Conservation (phyloP, 192 early-diverging fungal genomes). For the Backusella sp. region DNA sequence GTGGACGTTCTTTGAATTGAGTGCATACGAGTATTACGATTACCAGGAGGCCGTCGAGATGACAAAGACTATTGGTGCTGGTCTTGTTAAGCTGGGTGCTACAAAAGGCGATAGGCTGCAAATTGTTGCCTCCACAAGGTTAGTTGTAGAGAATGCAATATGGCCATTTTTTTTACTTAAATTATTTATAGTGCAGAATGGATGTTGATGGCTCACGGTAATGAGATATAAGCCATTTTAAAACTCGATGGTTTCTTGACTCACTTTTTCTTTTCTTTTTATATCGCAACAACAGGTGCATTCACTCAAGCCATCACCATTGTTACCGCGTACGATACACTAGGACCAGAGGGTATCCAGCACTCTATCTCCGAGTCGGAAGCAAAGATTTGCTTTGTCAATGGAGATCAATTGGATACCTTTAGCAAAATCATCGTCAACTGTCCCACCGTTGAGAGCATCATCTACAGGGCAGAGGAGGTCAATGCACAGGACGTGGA, state of each 20-base stretch:
- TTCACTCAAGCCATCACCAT: conserved; percentile 76
- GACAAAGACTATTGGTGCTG: conserved; percentile 60
- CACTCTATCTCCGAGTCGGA: conserved; percentile 81
- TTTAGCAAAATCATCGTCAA: conserved; percentile 56
- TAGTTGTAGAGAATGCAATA: conserved; percentile 12
- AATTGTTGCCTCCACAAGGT: conserved; percentile 71
- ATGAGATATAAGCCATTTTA: neutral
- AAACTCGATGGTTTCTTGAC: no score
- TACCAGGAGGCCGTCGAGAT: conserved; percentile 63
- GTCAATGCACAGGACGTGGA: conserved; percentile 51
- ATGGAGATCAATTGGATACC: conserved; percentile 66
- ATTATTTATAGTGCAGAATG: conserved; percentile 38
- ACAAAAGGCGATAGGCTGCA: conserved; percentile 46
- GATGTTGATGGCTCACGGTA: conserved; percentile 36
- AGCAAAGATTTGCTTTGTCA: conserved; percentile 67
- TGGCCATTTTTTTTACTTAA: conserved; percentile 28
- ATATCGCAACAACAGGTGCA: conserved; percentile 18
- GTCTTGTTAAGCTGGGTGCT: conserved; percentile 65
- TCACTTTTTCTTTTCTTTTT: neutral
- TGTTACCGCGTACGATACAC: conserved; percentile 85
- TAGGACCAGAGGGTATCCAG: conserved; percentile 77
- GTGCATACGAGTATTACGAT: conserved; percentile 75
- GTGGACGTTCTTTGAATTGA: conserved; percentile 81
- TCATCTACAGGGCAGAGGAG: conserved; percentile 70
- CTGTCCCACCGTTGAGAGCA: conserved; percentile 53